These are phyloP conservation scores for Naumovozyma castellii DNA, from an alignment of 805 yeast genomes.

Conservation along the genomic window DNA sequence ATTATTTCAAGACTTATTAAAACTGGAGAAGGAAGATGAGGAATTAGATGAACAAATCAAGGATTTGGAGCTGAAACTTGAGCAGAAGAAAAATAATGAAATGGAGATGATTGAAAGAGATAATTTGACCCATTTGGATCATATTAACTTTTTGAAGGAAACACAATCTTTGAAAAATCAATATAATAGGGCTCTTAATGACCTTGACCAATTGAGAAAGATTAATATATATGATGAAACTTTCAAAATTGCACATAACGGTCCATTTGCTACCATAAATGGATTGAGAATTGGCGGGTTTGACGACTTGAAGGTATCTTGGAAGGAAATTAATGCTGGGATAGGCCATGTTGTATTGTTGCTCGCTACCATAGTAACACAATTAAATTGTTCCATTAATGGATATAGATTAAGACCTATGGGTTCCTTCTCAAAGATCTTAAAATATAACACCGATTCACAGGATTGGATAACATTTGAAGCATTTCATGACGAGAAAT, in stretches of 20 bases:
- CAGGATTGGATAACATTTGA: constrained; percentile 39
- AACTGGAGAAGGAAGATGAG: constrained; percentile 32
- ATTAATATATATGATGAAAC: constrained; percentile 78
- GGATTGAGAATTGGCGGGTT: constrained; percentile 71
- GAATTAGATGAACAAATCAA: constrained; percentile 36
- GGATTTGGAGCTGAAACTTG: constrained; percentile 41
- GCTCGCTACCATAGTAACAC: constrained; percentile 51
- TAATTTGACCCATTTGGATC: constrained; percentile 48
- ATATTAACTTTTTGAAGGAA: constrained; percentile 42
- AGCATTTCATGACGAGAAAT: constrained; percentile 64
- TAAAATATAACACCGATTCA: constrained; percentile 30
- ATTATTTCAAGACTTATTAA: constrained; percentile 11
- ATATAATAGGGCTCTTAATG: constrained; percentile 51
- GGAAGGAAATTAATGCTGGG: constrained; percentile 90
- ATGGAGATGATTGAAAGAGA: constrained; percentile 33
- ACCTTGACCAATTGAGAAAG: constrained; percentile 59
- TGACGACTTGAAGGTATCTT: constrained; percentile 54
- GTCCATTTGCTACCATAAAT: constrained; percentile 79
- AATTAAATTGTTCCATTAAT: constrained; percentile 44
- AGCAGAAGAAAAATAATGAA: constrained; percentile 39
- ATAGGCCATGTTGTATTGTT: constrained; percentile 74
- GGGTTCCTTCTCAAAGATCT: constrained; percentile 76
- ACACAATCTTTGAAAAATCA: constrained; percentile 55
- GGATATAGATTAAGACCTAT: constrained; percentile 65
- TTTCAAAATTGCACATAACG: constrained; percentile 76